Base-by-base conservation (phyloP, 352 stramenopile genomes). In the Peronospora destructor region DNA sequence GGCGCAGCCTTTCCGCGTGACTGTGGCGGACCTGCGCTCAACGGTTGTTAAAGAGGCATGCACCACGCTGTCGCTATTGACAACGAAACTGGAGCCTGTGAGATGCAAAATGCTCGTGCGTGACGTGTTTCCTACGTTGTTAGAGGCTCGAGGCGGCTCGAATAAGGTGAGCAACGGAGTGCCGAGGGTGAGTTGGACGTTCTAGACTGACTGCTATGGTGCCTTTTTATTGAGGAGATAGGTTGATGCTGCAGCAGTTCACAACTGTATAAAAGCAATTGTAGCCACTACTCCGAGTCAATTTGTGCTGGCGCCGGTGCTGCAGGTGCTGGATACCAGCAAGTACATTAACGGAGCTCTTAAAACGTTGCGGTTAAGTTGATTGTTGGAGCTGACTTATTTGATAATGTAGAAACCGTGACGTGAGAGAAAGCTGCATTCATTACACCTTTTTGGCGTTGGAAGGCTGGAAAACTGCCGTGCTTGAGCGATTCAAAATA, bases 1-100 rank as follows among this genome's bases (percentile, higher is more conserved):
- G 23, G 71, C 58, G 45, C 68, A 75, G 54, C 71, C 71, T n/a
- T 81, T 85, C 53, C 73, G 73, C 37, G 52, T 21, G n/a, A 81
- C 68, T 19, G 39, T 85, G 13, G 50, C 70, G 30, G 71, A 87
- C 19, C 56, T 87, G 45, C 66, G 76, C 45, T 83, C 72, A 2
- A 64, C 68, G 10, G 75, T 87, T 13, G 71, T 87, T 17, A 84
- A 83, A 28, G 75, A 82, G 42, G 73, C 66, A 6, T 85, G 76
- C 14, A 21, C 53, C 1, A 76, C 76, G 35, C 66, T 87, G 35
- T 58, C 71, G 28, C 41, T 59, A 29, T 44, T 87, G 2, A 53
- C 74, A 4, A 45, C 43, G 12, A 65, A 45, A 4, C 45, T 84
- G 1, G 70, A 68, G 6, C 49, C 66, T 0, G 41, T 51, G 13